Evolutionary conservation across 441 rosid species (phyloP), one percentile per base, ranked within the genome.

Genomic region (Populus hybrid): DNA sequence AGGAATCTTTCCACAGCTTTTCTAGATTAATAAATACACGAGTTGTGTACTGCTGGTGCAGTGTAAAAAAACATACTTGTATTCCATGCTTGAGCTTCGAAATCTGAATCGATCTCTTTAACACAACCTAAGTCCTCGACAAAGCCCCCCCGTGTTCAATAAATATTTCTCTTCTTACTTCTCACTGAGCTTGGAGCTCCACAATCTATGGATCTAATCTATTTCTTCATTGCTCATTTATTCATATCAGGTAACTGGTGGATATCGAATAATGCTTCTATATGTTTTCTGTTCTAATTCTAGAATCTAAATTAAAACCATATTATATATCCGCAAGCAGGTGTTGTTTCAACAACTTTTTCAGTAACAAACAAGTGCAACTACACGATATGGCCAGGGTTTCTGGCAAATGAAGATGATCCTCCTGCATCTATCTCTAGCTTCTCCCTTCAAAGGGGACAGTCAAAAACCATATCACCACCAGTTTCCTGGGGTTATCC

Each of bases 381-480:
- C 80, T 87, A 89, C 87, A 85, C 92, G 14, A 91, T 93, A n/a
- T 95, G 94, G 98, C 97, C 99, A 0, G 97, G 97, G n/a, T 77
- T 94, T 76, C 92, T 95, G 38, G 90, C 97, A 35, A 83, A 84
- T 53, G 97, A 96, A 5, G 97, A 94, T 53, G 86, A 86, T 16
- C 70, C 93, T 3, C 79, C 77, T 10, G 83, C 89, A 32, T 78
- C 93, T 23, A 84, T 92, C 66, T 88, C 98, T 2, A 98, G 98
- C 28, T 92, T 92, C 77, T 65, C 83, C 21, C 89, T 94, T 70
- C 91, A 84, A 46, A 81, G 86, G 2, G 87, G 91, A 11, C 86
- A 90, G 18, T 83, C 94, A 14, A 82, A 80, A 14, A 73, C 88
- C 53, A 21, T 94, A 69, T 70, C 87, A 0, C 77, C 88, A 68